Percentiles rank a stretch among this genome's conserved stretches.
These are phyloP conservation scores for Fusarium nodosum DNA, from an alignment of 2,329 filamentous ascomycete species.

Conservation along the genomic window DNA sequence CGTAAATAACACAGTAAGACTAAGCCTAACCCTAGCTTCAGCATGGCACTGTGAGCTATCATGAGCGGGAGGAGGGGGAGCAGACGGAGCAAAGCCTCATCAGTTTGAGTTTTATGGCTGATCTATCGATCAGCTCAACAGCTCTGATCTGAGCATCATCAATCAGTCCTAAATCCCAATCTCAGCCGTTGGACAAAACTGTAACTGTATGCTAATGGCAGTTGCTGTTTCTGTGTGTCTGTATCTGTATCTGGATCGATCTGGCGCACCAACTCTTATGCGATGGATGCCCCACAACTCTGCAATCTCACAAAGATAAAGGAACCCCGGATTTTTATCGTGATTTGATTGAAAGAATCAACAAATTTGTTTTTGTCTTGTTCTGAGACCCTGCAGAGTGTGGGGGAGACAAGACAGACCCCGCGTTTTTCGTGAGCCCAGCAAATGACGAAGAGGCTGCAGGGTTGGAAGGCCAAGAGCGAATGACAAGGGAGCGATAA, in stretches of 20 bases:
- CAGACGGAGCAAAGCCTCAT: constrained; percentile 2
- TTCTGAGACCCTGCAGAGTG: constrained; percentile 44
- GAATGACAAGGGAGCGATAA: constrained; percentile 47
- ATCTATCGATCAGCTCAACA: constrained; percentile 19
- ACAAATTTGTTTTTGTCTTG: constrained; percentile 19
- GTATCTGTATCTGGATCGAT: neutral
- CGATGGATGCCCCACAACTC: constrained; percentile 16
- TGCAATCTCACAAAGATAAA: constrained; percentile 14
- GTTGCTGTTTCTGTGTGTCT: neutral
- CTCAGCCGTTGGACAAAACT: constrained; percentile 12
- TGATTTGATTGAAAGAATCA: constrained; percentile 15
- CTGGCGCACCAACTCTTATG: neutral
- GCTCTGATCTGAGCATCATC: constrained; percentile 21
- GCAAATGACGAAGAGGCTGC: constrained; percentile 42
- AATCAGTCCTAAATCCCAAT: constrained; percentile 3
- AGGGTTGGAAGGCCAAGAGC: constrained; percentile 36
- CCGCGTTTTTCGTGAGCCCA: constrained; percentile 45
- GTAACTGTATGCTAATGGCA: constrained; percentile 1
- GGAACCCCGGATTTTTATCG: constrained; percentile 16
- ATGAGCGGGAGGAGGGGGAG: neutral
- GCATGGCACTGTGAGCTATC: constrained; percentile 21
- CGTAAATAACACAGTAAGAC: constrained; percentile 35
- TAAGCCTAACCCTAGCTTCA: constrained; percentile 29
- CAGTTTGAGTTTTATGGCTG: constrained; percentile 25
- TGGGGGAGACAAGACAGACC: constrained; percentile 46